These are phyloP conservation scores for Coniochaeta hoffmannii DNA, from an alignment of 2,329 filamentous ascomycete species.

Conservation along the genomic window DNA sequence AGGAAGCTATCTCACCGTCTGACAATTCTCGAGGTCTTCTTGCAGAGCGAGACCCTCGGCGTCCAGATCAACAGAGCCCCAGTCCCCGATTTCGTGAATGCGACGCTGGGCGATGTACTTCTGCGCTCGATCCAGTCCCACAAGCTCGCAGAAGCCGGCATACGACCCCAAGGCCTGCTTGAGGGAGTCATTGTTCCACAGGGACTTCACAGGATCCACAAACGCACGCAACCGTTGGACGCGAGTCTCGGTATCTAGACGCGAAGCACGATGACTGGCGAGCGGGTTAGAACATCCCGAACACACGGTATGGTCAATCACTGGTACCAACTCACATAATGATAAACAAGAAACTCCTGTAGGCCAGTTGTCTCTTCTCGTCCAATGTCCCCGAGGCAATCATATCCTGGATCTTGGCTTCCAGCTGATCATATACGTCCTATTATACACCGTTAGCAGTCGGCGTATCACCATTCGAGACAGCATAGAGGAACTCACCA, in stretches of 20 bases:
- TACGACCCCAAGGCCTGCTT: slow-evolving; percentile 66
- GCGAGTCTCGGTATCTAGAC: slow-evolving; percentile 63
- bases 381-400: slow-evolving; percentile 65
- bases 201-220: slow-evolving; percentile 69
- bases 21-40: slow-evolving; percentile 66
- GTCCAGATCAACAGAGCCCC: slow-evolving; percentile 72
- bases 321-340: slow-evolving; percentile 56
- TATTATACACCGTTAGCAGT: slow-evolving; percentile 19
- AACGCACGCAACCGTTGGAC: slow-evolving; percentile 68
- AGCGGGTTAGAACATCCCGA: slow-evolving; percentile 6
- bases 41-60: slow-evolving; percentile 74
- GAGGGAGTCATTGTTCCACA: slow-evolving; percentile 70
- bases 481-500: slow-evolving; percentile 38
- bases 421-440: slow-evolving; percentile 82
- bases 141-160: slow-evolving; percentile 67
- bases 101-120: slow-evolving; percentile 67
- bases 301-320: neutral
- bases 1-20: slow-evolving; percentile 45
- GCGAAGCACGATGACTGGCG: slow-evolving; percentile 67
- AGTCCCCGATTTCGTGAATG: slow-evolving; percentile 72
- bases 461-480: neutral
- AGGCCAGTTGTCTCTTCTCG: slow-evolving; percentile 76
- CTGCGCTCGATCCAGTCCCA: slow-evolving; percentile 74
- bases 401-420: slow-evolving; percentile 75
- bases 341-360: slow-evolving; percentile 86